Evolutionary conservation across 176 grass and related monocot genomes (phyloP).

Genomic region (Cenchrus fungigraminus): DNA sequence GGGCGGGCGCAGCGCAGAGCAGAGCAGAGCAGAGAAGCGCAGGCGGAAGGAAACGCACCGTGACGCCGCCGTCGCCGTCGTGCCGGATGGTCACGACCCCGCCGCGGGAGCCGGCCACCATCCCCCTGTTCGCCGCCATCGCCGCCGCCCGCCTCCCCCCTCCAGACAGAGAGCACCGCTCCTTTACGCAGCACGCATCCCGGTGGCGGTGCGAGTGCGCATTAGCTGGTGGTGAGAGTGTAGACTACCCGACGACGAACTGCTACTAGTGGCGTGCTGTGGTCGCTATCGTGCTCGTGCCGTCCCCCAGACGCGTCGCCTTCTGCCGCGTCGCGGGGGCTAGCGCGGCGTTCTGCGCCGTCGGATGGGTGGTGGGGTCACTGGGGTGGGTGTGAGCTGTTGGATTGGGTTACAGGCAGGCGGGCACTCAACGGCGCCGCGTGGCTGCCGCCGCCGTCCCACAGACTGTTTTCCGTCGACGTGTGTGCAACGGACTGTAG

Average conservation of each 20-base stretch:
- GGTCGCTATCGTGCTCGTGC: slow-evolving; percentile 1
- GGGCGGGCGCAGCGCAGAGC: slow-evolving; percentile 9
- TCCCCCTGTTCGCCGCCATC: slow-evolving; percentile 74
- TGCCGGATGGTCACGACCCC: slow-evolving; percentile 74
- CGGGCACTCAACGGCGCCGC: slow-evolving; percentile 30
- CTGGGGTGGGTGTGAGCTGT: not conserved
- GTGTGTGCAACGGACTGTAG: slow-evolving; percentile 2
- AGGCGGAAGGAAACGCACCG: slow-evolving; percentile 12
- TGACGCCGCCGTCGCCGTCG: slow-evolving; percentile 59
- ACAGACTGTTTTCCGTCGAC: not conserved
- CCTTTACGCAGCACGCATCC: slow-evolving; percentile 23
- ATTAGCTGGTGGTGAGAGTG: slow-evolving; percentile 14
- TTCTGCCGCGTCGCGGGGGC: not conserved
- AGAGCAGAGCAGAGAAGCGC: not conserved
- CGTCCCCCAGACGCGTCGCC: not conserved
- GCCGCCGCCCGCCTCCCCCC: not conserved
- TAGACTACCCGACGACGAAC: not conserved
- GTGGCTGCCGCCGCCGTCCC: slow-evolving; percentile 13
- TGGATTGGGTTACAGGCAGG: not conserved
- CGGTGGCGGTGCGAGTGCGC: not conserved
- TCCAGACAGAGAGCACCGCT: not conserved
- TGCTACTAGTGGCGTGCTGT: not conserved
- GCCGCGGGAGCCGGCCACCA: slow-evolving; percentile 78
- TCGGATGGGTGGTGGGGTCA: not conserved
- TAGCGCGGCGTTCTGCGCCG: not conserved